Conservation (phyloP, 192 early-diverging fungal species). For the Kappamyces sp. region DNA sequence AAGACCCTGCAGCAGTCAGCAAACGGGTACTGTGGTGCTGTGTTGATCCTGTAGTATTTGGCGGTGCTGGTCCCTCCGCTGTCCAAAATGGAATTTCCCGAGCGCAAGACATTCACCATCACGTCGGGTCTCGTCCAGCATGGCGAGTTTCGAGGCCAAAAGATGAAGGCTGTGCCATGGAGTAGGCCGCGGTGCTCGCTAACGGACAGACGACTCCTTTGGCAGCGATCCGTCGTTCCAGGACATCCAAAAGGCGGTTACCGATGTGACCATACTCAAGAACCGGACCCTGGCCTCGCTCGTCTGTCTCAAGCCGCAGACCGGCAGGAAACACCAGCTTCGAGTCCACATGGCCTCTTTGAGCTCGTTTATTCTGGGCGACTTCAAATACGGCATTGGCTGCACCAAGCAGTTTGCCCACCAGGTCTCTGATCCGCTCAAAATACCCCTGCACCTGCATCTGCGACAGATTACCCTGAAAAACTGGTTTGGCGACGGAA, state of each 20-base stretch:
- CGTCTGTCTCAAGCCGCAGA: slow-evolving; percentile 24
- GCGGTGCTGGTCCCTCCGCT: slow-evolving; percentile 1
- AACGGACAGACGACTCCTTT: no score
- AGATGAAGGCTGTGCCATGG: slow-evolving; percentile 11
- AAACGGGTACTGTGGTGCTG: background rate
- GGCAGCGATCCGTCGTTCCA: background rate
- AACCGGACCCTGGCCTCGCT: background rate
- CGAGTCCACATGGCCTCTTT: slow-evolving; percentile 5
- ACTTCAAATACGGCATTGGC: slow-evolving; percentile 11
- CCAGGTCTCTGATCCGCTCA: slow-evolving; percentile 20
- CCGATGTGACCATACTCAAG: slow-evolving; percentile 4
- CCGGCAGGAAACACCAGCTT: slow-evolving; percentile 47
- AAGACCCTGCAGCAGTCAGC: background rate
- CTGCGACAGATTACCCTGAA: slow-evolving; percentile 26
- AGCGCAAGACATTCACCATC: background rate
- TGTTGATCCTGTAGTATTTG: slow-evolving; percentile 2
- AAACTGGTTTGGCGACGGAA: slow-evolving; percentile 12
- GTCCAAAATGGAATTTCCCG: background rate
- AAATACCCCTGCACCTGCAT: slow-evolving; percentile 42
- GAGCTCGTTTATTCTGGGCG: slow-evolving; percentile 10
- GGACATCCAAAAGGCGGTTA: slow-evolving; percentile 12
- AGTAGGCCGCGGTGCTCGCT: background rate
- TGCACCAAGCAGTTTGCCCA: slow-evolving; percentile 22
- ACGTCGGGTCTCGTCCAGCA: background rate
- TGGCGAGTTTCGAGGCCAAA: background rate